These are phyloP conservation scores for Cyclotella baltica DNA, from an alignment of 108 stramenopile species.

Conservation along the genomic window DNA sequence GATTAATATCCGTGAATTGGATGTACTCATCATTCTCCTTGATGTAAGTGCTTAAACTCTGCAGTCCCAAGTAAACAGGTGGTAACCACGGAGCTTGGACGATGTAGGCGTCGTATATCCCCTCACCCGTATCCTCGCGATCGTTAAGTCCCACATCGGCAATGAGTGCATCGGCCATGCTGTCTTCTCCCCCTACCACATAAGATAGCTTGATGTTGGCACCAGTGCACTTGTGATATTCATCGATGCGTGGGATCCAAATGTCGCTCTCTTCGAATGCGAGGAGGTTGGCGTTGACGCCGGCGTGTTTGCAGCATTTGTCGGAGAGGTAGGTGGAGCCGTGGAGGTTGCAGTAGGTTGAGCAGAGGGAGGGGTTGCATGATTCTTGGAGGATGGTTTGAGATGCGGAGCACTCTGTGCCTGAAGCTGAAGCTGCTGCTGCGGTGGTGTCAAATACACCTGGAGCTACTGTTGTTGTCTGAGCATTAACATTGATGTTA, in stretches of 20 bases:
- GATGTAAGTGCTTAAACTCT: slow-evolving; percentile 34
- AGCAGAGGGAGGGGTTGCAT: slow-evolving; percentile 29
- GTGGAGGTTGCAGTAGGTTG: slow-evolving; percentile 25
- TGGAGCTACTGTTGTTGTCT: no score
- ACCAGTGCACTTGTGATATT: slow-evolving; percentile 46
- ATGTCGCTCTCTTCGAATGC: slow-evolving; percentile 36
- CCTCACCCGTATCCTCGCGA: slow-evolving; percentile 36
- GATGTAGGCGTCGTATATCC: slow-evolving; percentile 52
- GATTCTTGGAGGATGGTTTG: slow-evolving; percentile 9
- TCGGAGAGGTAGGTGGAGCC: slow-evolving; percentile 46
- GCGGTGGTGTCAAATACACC: no score
- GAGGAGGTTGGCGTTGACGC: slow-evolving; percentile 46
- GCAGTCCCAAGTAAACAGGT: slow-evolving; percentile 29
- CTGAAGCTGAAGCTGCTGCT: no score
- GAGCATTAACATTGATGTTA: no score
- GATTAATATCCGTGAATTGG: slow-evolving; percentile 46
- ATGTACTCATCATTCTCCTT: slow-evolving; percentile 33
- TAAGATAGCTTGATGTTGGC: slow-evolving; percentile 40
- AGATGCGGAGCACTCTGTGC: no score
- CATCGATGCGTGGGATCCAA: slow-evolving; percentile 50
- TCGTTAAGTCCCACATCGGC: slow-evolving; percentile 45
- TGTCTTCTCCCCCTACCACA: slow-evolving; percentile 42
- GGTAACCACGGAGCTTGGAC: slow-evolving; percentile 53
- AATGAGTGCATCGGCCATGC: slow-evolving; percentile 43
- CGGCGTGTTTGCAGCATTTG: slow-evolving; percentile 50